Conservation (phyloP, 495 filamentous ascomycete species). For the Chlorociboria aeruginascens region DNA sequence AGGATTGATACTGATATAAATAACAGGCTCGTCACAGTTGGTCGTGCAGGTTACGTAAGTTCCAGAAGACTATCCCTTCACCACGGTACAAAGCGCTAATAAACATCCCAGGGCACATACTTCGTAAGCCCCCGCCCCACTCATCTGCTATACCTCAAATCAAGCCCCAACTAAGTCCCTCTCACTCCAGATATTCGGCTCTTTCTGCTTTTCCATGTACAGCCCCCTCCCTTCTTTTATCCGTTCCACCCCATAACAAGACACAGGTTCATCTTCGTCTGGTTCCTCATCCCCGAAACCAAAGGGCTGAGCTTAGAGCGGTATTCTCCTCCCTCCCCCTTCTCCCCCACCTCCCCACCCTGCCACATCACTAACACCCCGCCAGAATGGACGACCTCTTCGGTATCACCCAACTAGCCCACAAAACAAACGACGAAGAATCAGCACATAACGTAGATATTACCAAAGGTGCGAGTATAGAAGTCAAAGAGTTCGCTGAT, state of each 20-base stretch:
- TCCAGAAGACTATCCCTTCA: too few species aligned
- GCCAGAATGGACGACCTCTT: slow-evolving; percentile 37
- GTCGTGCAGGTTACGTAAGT: slow-evolving; percentile 42
- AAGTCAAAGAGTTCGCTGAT: slow-evolving; percentile 7
- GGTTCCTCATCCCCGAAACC: slow-evolving; percentile 64
- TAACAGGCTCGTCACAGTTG: slow-evolving; percentile 53
- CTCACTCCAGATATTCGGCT: slow-evolving; percentile 30
- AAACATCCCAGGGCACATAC: slow-evolving; percentile 25
- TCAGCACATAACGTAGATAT: neutral
- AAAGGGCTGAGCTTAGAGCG: slow-evolving; percentile 43
- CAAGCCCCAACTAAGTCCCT: neutral
- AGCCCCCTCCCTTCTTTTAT: too few species aligned
- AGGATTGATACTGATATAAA: too few species aligned
- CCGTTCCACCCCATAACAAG: too few species aligned
- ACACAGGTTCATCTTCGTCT: slow-evolving; percentile 36
- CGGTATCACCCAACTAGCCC: slow-evolving; percentile 27
- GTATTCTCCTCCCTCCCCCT: slow-evolving; percentile 23
- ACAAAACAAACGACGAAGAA: slow-evolving; percentile 12
- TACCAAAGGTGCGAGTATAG: neutral
- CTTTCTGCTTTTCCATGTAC: slow-evolving; percentile 50
- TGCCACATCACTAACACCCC: too few species aligned
- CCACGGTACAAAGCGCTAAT: too few species aligned
- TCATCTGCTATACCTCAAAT: neutral
- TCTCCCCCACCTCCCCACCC: slow-evolving; percentile 24
- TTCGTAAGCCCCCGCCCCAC: slow-evolving; percentile 15